Conservation (phyloP, 441 rosid genomes). For the Croton setiger region DNA sequence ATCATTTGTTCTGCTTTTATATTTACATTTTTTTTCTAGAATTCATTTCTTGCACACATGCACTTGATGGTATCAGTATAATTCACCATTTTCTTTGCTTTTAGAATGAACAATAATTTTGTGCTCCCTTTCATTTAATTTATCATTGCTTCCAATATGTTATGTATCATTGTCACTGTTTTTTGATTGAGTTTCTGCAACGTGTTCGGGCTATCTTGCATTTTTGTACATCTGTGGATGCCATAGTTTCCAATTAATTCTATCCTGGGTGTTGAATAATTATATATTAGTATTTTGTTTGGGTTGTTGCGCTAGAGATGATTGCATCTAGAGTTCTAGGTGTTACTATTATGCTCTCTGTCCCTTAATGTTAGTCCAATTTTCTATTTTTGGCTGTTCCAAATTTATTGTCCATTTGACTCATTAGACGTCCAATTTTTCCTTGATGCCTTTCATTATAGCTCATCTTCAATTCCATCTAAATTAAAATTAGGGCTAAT, state of each 20-base stretch:
- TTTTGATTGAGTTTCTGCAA: not conserved
- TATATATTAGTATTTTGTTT: not conserved
- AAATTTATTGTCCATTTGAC: too few species aligned
- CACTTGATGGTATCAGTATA: too few species aligned
- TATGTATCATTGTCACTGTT: not conserved
- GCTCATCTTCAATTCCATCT: too few species aligned
- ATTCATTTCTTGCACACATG: too few species aligned
- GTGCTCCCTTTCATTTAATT: not conserved
- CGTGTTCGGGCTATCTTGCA: not conserved
- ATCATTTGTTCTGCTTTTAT: not conserved
- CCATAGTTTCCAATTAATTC: not conserved
- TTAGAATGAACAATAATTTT: not conserved
- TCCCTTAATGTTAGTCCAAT: too few species aligned
- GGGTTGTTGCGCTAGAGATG: not conserved
- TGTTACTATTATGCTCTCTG: not conserved
- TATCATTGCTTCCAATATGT: not conserved
- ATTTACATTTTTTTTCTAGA: not conserved
- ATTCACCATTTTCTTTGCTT: not conserved
- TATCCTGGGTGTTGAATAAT: not conserved
- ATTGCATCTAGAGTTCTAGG: not conserved
- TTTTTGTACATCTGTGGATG: not conserved
- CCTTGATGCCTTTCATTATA: not conserved
- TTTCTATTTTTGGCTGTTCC: not conserved
- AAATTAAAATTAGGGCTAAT: too few species aligned
- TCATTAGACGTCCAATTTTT: too few species aligned